These are phyloP conservation scores for Zygoascus flipseniorum DNA, from an alignment of 805 yeast species.

Conservation along the genomic window DNA sequence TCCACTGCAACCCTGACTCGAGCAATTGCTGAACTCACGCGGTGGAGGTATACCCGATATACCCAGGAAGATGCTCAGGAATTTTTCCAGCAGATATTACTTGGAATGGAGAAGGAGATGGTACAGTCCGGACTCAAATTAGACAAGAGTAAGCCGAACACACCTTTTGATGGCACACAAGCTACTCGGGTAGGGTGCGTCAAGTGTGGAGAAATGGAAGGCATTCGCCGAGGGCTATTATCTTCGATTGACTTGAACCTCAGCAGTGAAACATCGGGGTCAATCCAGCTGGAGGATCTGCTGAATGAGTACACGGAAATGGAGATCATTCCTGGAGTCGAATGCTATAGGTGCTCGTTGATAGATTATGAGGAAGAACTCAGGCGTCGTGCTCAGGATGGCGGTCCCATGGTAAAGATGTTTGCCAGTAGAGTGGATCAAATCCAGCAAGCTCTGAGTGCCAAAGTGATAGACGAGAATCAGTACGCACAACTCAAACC, in stretches of 20 bases:
- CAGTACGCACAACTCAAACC: conserved; percentile 66
- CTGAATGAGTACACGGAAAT: conserved; percentile 37
- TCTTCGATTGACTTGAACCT: conserved; percentile 30
- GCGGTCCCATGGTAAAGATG: conserved; percentile 15
- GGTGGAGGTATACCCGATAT: conserved; percentile 58
- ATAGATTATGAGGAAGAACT: conserved; percentile 25
- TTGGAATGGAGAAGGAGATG: conserved; percentile 25
- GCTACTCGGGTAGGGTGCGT: conserved; percentile 89
- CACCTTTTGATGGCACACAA: conserved; percentile 87
- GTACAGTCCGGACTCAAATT: conserved; percentile 8
- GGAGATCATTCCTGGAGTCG: conserved; percentile 87
- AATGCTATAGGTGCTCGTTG: conserved; percentile 88
- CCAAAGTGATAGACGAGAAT: conserved; percentile 68
- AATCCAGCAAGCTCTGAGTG: conserved; percentile 43
- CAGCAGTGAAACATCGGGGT: conserved; percentile 6
- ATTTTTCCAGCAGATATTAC: conserved; percentile 58
- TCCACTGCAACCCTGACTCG: conserved; percentile 19
- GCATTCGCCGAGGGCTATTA: conserved; percentile 74
- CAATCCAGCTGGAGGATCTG: conserved; percentile 18
- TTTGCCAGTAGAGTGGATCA: conserved; percentile 40
- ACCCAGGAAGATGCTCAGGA: conserved; percentile 97
- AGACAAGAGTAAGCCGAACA: conserved; percentile 40
- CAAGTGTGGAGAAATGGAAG: conserved; percentile 89
- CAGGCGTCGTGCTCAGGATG: conserved; percentile 8
- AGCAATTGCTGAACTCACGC: conserved; percentile 10